Evolutionary conservation across 345 rosid genomes (phyloP), one percentile per base, ranked within the genome.

Genomic region (Gossypium mustelinum): DNA sequence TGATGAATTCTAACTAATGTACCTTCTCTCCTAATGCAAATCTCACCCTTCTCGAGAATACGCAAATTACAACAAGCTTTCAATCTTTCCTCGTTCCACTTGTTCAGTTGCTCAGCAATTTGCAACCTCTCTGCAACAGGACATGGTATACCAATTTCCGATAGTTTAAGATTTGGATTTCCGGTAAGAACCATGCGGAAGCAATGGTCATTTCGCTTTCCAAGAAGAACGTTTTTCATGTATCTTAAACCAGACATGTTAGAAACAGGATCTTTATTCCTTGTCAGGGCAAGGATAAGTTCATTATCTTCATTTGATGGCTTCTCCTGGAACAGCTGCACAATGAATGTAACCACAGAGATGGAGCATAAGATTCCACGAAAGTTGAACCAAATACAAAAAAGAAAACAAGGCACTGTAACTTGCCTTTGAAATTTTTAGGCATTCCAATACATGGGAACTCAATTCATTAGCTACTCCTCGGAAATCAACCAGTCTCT

Each of bases 131-230:
- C 93, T 2, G 98, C 97, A 63, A 95, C 72, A 20, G 77, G 85
- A 74, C 88, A 79, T 0, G 99, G 99, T 68, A 95, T 87, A 57
- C 99, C 99, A 12, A 95, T 84, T 88, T 95, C 98, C 41, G 79
- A 75, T 4, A 89, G 87, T 76, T 86, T 82, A 63, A 93, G 80
- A 24, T 84, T 86, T 0, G 98, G 97, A 76, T 95, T 92, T 43
- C 99, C 98, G 9, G 85, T 85, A 3, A 95, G 88, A 73, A 95
- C 98, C 89, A 91, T 90, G 39, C 98, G 87, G 76, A 95, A 95
- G 44, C 91, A 87, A 78, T 85, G 87, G 74, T 93, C 89, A 56
- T 88, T 89, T 81, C 94, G 84, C 81, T 95, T 95, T 73, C 94
- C 98, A 2, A 95, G 97, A 59, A 95, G 79, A 54, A 89, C 92